phyloP scores from a whole-genome alignment of 805 yeast genomes.

The Tetrapisispora pingtungensis region DNA sequence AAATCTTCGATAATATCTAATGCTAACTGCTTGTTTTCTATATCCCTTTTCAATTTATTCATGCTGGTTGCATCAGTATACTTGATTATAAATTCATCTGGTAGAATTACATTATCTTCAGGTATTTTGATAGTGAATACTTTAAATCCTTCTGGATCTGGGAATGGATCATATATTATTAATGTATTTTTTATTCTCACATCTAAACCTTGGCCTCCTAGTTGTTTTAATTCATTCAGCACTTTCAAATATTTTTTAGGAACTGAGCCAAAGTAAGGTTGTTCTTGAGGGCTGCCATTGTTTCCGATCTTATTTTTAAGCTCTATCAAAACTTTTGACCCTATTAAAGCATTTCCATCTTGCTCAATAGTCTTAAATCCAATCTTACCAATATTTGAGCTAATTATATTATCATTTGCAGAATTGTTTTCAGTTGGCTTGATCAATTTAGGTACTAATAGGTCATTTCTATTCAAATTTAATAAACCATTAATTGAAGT shows the following conservation, averaged over 20 bases:
- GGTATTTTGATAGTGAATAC: neutral
- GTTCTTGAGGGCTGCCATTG: neutral
- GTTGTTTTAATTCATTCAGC: neutral
- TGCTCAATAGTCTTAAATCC: neutral
- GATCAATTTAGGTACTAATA: neutral
- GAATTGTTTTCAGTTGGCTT: neutral
- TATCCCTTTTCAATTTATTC: neutral
- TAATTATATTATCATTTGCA: neutral
- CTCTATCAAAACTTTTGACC: neutral
- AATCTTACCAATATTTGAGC: neutral
- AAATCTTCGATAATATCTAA: constrained; percentile 2
- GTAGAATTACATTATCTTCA: neutral
- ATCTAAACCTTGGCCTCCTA: neutral
- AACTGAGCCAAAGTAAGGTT: neutral
- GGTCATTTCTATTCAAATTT: neutral
- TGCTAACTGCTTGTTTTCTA: neutral
- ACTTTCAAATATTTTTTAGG: neutral
- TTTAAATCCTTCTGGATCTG: constrained; percentile 1
- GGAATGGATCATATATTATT: constrained; percentile 2
- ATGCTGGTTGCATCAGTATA: neutral
- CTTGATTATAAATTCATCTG: neutral
- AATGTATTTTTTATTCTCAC: neutral
- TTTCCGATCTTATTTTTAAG: neutral
- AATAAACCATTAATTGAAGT: constrained; percentile 3
- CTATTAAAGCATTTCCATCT: neutral